Evolutionary conservation across 352 stramenopile genomes (phyloP).

Genomic region (Phytophthora fragariaefolia): DNA sequence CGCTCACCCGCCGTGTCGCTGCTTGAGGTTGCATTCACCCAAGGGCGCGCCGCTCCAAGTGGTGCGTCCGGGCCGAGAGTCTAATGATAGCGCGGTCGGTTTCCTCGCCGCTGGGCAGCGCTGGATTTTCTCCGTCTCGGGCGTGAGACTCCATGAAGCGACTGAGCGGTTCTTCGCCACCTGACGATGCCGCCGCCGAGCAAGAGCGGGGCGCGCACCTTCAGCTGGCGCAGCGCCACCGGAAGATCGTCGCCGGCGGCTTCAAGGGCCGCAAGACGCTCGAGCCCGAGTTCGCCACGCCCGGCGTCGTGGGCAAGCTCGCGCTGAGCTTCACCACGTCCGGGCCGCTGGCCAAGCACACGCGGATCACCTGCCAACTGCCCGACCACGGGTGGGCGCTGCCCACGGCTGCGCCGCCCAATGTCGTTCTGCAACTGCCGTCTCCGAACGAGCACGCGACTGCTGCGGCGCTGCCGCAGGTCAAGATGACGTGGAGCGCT

Average conservation of each 20-base stretch:
- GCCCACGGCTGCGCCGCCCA: conserved; percentile 27
- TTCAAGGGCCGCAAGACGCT: conserved; percentile 53
- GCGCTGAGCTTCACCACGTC: conserved; percentile 60
- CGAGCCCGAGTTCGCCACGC: conserved; percentile 55
- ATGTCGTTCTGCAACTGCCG: conserved; percentile 46
- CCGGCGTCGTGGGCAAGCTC: conserved; percentile 57
- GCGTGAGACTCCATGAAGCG: conserved; percentile 35
- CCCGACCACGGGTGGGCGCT: conserved; percentile 69
- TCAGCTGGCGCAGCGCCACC: conserved; percentile 76
- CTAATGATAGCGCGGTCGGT: conserved; percentile 22
- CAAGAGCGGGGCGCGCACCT: conserved; percentile 64
- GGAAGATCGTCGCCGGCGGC: conserved; percentile 54
- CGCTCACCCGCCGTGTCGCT: conserved; percentile 18
- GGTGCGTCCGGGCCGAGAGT: background rate
- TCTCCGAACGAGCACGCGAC: conserved; percentile 26
- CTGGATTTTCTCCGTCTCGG: conserved; percentile 24
- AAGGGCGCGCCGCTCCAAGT: background rate
- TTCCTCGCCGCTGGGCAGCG: conserved; percentile 5
- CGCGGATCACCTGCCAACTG: conserved; percentile 55
- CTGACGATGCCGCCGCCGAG: conserved; percentile 17
- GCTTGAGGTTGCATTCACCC: conserved; percentile 9
- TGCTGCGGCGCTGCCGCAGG: conserved; percentile 25
- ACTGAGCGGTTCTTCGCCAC: conserved; percentile 12
- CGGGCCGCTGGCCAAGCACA: conserved; percentile 44
- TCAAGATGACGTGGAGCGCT: conserved; percentile 44